phyloP scores from a whole-genome alignment of 2,329 filamentous ascomycete genomes.

The Aspergillus sp. region DNA sequence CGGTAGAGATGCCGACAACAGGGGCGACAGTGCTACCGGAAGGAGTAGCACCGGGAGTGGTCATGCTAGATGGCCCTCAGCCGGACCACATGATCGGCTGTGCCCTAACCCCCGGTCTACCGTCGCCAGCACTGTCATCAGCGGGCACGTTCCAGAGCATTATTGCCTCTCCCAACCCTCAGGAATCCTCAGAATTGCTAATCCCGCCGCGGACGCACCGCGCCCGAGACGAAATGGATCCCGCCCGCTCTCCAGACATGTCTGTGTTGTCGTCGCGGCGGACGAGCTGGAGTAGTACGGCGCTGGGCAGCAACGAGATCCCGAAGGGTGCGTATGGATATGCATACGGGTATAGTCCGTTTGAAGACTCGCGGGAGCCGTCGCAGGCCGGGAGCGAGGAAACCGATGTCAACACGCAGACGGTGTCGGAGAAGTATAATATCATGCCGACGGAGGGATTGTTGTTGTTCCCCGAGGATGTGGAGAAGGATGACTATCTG shows the following conservation, averaged over 20 bases:
- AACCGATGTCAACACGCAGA: slow-evolving; percentile 60
- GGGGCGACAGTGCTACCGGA: too few species aligned
- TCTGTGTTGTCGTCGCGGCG: slow-evolving; percentile 51
- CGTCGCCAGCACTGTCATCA: slow-evolving; percentile 6
- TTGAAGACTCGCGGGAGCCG: slow-evolving; percentile 52
- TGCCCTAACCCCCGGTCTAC: slow-evolving; percentile 12
- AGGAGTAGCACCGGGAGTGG: too few species aligned
- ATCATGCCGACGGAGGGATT: slow-evolving; percentile 60
- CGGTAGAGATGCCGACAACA: too few species aligned
- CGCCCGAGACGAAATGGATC: slow-evolving; percentile 45
- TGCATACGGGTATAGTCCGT: slow-evolving; percentile 45
- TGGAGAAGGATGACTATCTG: slow-evolving; percentile 64
- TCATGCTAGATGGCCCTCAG: slow-evolving; percentile 6
- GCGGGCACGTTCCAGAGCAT: slow-evolving; percentile 27
- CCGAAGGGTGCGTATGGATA: slow-evolving; percentile 22
- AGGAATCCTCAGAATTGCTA: slow-evolving; percentile 34
- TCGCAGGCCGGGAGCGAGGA: slow-evolving; percentile 58
- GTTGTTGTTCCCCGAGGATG: slow-evolving; percentile 61
- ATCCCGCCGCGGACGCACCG: slow-evolving; percentile 38
- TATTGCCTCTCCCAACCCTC: slow-evolving; percentile 45
- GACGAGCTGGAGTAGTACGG: slow-evolving; percentile 56
- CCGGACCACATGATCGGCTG: slow-evolving; percentile 9
- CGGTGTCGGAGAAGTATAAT: slow-evolving; percentile 65
- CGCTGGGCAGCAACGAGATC: slow-evolving; percentile 45
- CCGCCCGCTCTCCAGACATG: slow-evolving; percentile 40